Evolutionary conservation across 2,329 filamentous ascomycete species (phyloP), one percentile per base, ranked within the genome.

Genomic region (Microsporum audouinii): DNA sequence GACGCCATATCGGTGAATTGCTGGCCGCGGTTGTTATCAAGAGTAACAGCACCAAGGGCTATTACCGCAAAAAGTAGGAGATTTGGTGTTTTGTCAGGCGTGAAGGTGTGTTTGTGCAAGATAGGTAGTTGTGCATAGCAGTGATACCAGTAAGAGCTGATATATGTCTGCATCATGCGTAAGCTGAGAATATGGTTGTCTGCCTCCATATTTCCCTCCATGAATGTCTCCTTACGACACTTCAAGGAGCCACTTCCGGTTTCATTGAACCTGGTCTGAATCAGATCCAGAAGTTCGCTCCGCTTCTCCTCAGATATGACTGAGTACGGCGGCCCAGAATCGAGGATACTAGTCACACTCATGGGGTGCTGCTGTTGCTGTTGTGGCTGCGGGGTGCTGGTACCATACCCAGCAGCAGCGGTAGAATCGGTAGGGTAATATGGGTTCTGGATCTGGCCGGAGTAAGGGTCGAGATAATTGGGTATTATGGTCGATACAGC

Each of bases 71-170:
- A 81, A 14, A 99, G 77, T 5, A 97, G 79, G 23, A 96, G 78
- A 66, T 90, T 91, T 0, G 90, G 90, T 29, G 89, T 94, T 64
- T 85, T 88, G 69, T 95, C 89, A 0, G 92, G 87, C 3, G 86
- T 88, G 73, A 97, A 99, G 0, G 92, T 96, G 2, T 94, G 91
- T 70, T 91, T 90, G 74, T 99, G 94, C 56, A 97, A 79, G 63
- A 99, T 96, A 0, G 94, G 94, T 65, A 97, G 81, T 72, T 97
- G 94, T 60, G 91, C 88, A 72, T 94, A 95, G 69, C 96, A 95
- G 72, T 96, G 88, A 59, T 88, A 81, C 94, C 94, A 99, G 73
- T 95, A 99, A 1, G 91, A 95, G 8, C 86, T 83, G 66, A 95
- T 91, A 70, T 96, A 97, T 2, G 86, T 87, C 74, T 96, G 90